Base-by-base conservation (phyloP, 345 rosid genomes). In the Citropsis articulata region DNA sequence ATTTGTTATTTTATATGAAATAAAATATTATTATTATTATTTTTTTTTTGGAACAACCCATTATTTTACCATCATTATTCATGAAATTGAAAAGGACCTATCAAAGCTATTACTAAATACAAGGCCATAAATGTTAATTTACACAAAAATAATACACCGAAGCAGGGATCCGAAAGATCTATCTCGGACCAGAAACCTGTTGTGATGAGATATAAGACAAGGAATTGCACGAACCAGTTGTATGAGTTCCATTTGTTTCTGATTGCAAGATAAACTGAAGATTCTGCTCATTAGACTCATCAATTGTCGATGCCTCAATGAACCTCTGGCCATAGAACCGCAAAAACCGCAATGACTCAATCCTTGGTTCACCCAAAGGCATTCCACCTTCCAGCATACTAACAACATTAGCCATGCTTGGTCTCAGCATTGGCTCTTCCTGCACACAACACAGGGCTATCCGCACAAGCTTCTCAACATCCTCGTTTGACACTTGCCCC, bases 121-220 rank as follows among this genome's bases (percentile, higher is more conserved):
- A 53, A 70, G 71, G 50, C 53, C 53, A 67, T 18, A 53, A 0
- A 16, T 53, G 57, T 53, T 53, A 4, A 18, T 19, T 53, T 18
- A 5, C 22, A 1, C 6, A 21, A 9, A 67, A 67, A 38, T 3
- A 35, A 38, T 36, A 67, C 4, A 66, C 18, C 7, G 50, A 66
- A 35, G 48, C 53, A 38, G 38, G 70, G 27, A 19, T 66, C 25
- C 1, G 9, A 36, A 4, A 67, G 53, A 8, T 7, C 28, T 57
- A 77, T 57, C 79, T 68, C 5, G 79, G 79, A 68, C 79, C 79
- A 36, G 79, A 77, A 27, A 77, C 68, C 28, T 67, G 16, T 16
- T 77, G 67, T 10, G 79, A 77, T 22, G 79, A 70, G 22, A 71
- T 71, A 21, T 27, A 71, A 28, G 70, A 71, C 33, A 13, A n/a